phyloP scores from a whole-genome alignment of 2,329 filamentous ascomycete genomes.

The Aspergillus texensis region DNA sequence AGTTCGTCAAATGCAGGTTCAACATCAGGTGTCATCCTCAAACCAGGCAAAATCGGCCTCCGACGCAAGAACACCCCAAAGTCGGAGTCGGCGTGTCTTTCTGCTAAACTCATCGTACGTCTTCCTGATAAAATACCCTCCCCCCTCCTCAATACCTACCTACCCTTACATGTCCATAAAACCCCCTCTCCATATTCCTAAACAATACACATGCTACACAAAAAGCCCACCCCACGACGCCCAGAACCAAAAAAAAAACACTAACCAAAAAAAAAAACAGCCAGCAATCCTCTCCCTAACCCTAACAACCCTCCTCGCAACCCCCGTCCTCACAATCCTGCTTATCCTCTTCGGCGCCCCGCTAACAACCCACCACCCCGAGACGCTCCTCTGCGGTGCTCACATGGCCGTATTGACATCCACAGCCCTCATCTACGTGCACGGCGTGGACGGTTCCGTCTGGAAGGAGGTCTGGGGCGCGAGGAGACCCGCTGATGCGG shows the following conservation, averaged over 20 bases:
- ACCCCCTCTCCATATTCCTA: background rate
- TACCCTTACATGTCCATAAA: background rate
- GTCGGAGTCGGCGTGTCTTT: conserved; percentile 1
- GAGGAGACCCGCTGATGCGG: conserved; percentile 75
- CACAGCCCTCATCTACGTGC: conserved; percentile 81
- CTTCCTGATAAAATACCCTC: background rate
- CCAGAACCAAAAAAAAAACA: background rate
- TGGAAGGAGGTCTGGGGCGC: conserved; percentile 73
- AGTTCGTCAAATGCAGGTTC: no score
- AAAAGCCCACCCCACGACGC: background rate
- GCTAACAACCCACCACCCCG: conserved; percentile 74
- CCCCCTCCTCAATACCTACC: background rate
- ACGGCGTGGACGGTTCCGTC: conserved; percentile 71
- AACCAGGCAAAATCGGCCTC: conserved; percentile 23
- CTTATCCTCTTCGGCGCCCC: conserved; percentile 92
- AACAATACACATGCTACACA: background rate
- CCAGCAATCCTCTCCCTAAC: conserved; percentile 71
- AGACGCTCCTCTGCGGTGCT: conserved; percentile 78
- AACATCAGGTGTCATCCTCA: background rate
- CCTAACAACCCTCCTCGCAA: conserved; percentile 53
- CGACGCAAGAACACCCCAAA: conserved; percentile 18
- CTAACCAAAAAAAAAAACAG: conserved; percentile 44
- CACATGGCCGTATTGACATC: conserved; percentile 79
- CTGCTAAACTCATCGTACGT: conserved; percentile 31
- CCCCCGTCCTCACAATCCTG: conserved; percentile 60